phyloP scores from a whole-genome alignment of 129 eudicot genomes.

The Pseudognaphalium luteoalbum region DNA sequence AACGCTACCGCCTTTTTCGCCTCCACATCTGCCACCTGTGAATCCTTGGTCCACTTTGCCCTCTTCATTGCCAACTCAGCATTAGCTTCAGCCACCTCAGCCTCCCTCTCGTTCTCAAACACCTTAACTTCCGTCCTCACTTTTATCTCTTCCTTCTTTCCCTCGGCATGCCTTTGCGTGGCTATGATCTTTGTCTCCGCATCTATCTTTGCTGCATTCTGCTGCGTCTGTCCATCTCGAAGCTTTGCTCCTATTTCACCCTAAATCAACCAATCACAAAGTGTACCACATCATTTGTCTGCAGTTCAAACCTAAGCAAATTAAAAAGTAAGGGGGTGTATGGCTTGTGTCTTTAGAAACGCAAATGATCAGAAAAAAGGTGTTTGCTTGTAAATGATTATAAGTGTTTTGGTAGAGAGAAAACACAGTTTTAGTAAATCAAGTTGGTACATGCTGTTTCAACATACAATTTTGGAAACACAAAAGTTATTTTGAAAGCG shows the following conservation, averaged over 20 bases:
- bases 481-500: too few species aligned
- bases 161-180: slow-evolving; percentile 37
- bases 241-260: slow-evolving; percentile 39
- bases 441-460: too few species aligned
- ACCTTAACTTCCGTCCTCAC: slow-evolving; percentile 37
- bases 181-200: slow-evolving; percentile 39
- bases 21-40: slow-evolving; percentile 38
- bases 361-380: too few species aligned
- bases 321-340: too few species aligned
- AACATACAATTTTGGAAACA: too few species aligned
- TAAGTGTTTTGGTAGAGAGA: too few species aligned
- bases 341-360: too few species aligned
- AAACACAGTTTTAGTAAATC: too few species aligned
- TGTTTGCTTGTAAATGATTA: too few species aligned
- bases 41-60: slow-evolving; percentile 37
- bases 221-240: slow-evolving; percentile 35
- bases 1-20: slow-evolving; percentile 35
- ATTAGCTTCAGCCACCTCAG: slow-evolving; percentile 40
- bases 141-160: slow-evolving; percentile 38
- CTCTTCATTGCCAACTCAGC: slow-evolving; percentile 38
- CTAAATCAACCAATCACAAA: not conserved
- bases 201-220: slow-evolving; percentile 46
- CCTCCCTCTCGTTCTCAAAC: slow-evolving; percentile 41
- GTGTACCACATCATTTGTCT: not conserved
- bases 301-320: not conserved